Evolutionary conservation across 495 filamentous ascomycete genomes (phyloP).

Genomic region (Lophiotrema nucula): DNA sequence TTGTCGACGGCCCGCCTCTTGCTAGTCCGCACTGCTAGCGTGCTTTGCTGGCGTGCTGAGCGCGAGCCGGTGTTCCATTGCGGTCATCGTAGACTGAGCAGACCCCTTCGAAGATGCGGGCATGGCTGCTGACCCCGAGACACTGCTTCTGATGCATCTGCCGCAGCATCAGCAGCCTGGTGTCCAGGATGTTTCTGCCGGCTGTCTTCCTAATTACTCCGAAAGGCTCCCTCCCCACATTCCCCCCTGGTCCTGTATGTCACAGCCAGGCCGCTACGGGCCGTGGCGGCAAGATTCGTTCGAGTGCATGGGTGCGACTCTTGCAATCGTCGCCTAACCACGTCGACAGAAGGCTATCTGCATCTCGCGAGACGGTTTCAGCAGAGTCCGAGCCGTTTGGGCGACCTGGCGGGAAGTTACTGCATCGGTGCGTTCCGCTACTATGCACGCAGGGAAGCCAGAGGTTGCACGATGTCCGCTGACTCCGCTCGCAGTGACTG

Average conservation of each 20-base stretch:
- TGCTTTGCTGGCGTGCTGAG: not conserved
- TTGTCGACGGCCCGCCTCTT: conserved; percentile 4
- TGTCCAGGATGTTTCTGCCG: not conserved
- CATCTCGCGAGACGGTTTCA: not conserved
- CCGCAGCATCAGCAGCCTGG: too few species aligned
- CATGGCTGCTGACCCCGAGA: too few species aligned
- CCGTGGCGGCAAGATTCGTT: conserved; percentile 18
- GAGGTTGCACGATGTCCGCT: not conserved
- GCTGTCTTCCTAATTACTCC: not conserved
- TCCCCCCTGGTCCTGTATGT: conserved; percentile 20
- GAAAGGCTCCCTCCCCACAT: not conserved
- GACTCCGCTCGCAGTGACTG: too few species aligned
- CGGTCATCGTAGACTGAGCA: too few species aligned
- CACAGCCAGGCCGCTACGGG: conserved; percentile 22
- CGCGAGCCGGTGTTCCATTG: too few species aligned
- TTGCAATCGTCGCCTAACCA: not conserved
- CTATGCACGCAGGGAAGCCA: not conserved
- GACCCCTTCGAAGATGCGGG: too few species aligned
- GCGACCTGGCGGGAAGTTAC: too few species aligned
- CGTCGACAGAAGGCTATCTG: not conserved
- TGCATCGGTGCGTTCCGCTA: conserved; percentile 15
- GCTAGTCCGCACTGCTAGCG: not conserved
- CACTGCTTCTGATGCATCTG: too few species aligned
- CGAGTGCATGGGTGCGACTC: conserved; percentile 2
- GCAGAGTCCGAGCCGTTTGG: not conserved